Base-by-base conservation (phyloP, 2,329 filamentous ascomycete species). In the Cladosporium austrohemisphaericum region DNA sequence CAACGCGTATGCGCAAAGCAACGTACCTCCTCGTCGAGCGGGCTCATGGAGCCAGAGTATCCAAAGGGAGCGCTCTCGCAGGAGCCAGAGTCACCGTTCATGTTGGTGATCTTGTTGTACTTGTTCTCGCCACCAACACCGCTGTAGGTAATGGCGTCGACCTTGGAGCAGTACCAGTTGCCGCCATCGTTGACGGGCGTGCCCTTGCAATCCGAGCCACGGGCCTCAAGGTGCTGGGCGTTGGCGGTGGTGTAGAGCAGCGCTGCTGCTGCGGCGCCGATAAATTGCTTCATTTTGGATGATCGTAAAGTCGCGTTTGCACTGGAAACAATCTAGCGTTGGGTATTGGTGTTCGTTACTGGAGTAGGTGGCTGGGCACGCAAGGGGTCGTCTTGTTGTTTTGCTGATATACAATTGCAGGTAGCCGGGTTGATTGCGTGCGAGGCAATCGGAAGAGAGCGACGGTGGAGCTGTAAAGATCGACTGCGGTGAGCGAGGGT, bases 1-100 rank as follows among this genome's bases (percentile, higher is more conserved):
- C 22, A 7, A 10, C 16, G 25, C 19, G 28, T 19, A 13, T 5
- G 18, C 25, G 18, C 19, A 23, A 7, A 22, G 2, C 14, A 4
- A 14, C 80, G 68, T 71, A 88, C 85, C 70, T 85, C 85, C 63
- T 86, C 81, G 53, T 86, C 76, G 26, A 88, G 74, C 5, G 86
- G 86, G 22, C 83, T 78, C 44, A 88, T 70, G 32, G 77, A 71
- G 11, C 85, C 85, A 9, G 68, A 72, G 61, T 82, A 89, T 1
- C 65, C 50, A 52, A 76, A 69, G 13, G 74, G 68, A 29, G 72
- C 65, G 54, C 74, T 79, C 5, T 68, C 58, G 66, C 86, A 90
- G 16, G 71, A 60, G 6, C 75, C 76, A 32, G 78, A 78, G 41
- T 68, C 62, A 13, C 71, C 58, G 52, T 78, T 72, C 79, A 90